Percentiles rank a stretch among this genome's conserved stretches.
These are phyloP conservation scores for Ophiocordyceps camponoti-leonardi DNA, from an alignment of 2,329 filamentous ascomycete species.

Conservation along the genomic window DNA sequence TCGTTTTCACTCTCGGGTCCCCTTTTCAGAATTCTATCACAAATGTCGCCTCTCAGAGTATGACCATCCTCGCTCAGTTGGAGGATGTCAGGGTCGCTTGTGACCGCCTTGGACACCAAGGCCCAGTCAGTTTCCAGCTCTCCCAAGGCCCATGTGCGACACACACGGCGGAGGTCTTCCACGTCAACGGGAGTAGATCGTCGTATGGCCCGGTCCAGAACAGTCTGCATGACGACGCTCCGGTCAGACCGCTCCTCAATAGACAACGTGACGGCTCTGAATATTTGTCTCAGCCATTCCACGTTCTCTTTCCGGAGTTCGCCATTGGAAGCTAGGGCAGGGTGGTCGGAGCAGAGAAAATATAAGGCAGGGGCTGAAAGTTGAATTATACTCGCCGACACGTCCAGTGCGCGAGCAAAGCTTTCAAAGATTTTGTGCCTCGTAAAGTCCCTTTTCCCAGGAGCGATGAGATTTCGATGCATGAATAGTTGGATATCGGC, in stretches of 20 bases:
- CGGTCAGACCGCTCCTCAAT: slow-evolving; percentile 9
- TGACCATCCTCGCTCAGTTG: slow-evolving; percentile 20
- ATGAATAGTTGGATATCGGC: slow-evolving; percentile 30
- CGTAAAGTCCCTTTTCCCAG: slow-evolving; percentile 29
- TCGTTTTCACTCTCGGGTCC: slow-evolving; percentile 6
- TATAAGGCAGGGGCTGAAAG: slow-evolving; percentile 27
- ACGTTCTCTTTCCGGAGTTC: slow-evolving; percentile 16
- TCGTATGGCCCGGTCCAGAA: slow-evolving; percentile 13
- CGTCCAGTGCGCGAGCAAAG: slow-evolving; percentile 22
- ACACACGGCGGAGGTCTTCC: slow-evolving; percentile 23
- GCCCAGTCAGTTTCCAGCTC: slow-evolving; percentile 21
- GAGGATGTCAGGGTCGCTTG: slow-evolving; percentile 30
- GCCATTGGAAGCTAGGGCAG: slow-evolving; percentile 8
- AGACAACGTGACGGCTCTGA: slow-evolving; percentile 13
- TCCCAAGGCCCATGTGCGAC: slow-evolving; percentile 22
- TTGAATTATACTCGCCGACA: slow-evolving; percentile 16
- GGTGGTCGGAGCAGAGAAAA: slow-evolving; percentile 17
- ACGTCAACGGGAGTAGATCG: slow-evolving; percentile 18
- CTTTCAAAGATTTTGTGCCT: slow-evolving; percentile 22
- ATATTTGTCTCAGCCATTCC: slow-evolving; percentile 20
- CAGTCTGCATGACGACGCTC: slow-evolving; percentile 11
- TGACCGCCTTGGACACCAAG: slow-evolving; percentile 21
- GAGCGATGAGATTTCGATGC: slow-evolving; percentile 31
- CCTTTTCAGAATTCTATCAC: slow-evolving; percentile 14
- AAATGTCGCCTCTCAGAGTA: slow-evolving; percentile 20